phyloP scores from a whole-genome alignment of 306 rosid species.

The Lathyrus tuberosus region DNA sequence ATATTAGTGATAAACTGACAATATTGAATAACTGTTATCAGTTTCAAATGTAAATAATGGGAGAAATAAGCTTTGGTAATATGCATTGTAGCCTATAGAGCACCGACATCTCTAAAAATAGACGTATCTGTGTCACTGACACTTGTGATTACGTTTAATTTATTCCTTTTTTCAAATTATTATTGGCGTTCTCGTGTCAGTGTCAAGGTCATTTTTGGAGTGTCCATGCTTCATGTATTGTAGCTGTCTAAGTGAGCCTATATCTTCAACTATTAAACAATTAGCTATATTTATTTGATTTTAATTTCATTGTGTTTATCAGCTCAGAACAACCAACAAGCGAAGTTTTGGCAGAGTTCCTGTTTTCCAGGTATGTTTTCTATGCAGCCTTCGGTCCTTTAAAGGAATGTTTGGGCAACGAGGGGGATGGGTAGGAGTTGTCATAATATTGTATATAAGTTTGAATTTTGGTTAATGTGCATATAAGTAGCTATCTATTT shows the following conservation, averaged over 20 bases:
- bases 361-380: slow-evolving; percentile 76
- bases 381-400: slow-evolving; percentile 24
- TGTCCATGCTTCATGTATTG: too few relatives aligned
- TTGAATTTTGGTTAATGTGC: neutral
- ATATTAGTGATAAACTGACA: slow-evolving; percentile 5
- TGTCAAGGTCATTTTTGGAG: too few relatives aligned
- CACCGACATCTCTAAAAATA: too few relatives aligned
- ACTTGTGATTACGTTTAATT: too few relatives aligned
- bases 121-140: too few relatives aligned
- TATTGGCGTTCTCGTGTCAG: too few relatives aligned
- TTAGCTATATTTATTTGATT: slow-evolving; percentile 26
- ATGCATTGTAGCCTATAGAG: too few relatives aligned
- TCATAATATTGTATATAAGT: neutral
- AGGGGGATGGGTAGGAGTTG: slow-evolving; percentile 3
- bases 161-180: too few relatives aligned
- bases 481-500: slow-evolving; percentile 24
- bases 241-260: neutral
- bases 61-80: slow-evolving; percentile 20
- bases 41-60: slow-evolving; percentile 14
- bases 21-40: neutral
- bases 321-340: slow-evolving; percentile 68
- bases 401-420: slow-evolving; percentile 19
- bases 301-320: slow-evolving; percentile 31
- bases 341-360: slow-evolving; percentile 94
- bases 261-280: slow-evolving; percentile 24